A percentile compares a stretch with the other conserved stretches of the same genome.
phyloP scores from a whole-genome alignment of 148 eudicot genomes.

The Nepenthes gracilis region DNA sequence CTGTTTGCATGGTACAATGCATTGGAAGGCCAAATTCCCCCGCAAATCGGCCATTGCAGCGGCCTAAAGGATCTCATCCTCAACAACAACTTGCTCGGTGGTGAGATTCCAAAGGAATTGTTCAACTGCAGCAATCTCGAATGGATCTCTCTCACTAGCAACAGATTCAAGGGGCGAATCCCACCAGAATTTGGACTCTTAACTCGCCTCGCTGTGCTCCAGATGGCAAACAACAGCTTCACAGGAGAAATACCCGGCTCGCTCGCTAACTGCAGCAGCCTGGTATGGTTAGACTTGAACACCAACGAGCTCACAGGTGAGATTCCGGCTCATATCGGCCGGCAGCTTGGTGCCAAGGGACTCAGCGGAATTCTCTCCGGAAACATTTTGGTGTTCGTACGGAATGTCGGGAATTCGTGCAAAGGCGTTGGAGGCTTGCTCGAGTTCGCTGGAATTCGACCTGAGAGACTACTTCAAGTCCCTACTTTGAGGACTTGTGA shows the following conservation, averaged over 20 bases:
- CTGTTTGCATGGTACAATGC: constrained; percentile 88
- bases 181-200: constrained; percentile 60
- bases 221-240: constrained; percentile 70
- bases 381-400: constrained; percentile 71
- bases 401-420: constrained; percentile 92
- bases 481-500: constrained; percentile 80
- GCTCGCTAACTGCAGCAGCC: constrained; percentile 59
- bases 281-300: constrained; percentile 91
- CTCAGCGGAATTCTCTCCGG: constrained; percentile 75
- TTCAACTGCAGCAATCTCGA: constrained; percentile 64
- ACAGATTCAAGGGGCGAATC: constrained; percentile 50
- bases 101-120: constrained; percentile 63
- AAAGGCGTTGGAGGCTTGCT: constrained; percentile 91
- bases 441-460: constrained; percentile 82
- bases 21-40: constrained; percentile 69
- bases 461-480: constrained; percentile 69
- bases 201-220: constrained; percentile 70
- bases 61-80: constrained; percentile 73
- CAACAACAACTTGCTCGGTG: constrained; percentile 65
- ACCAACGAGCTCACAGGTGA: constrained; percentile 74
- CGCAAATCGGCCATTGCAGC: constrained; percentile 62
- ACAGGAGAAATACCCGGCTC: constrained; percentile 61
- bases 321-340: constrained; percentile 72
- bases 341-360: constrained; percentile 72
- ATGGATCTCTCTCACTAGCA: constrained; percentile 86